Conservation (phyloP, 768 basidiomycete genomes). For the Cyclocybe aegerita region DNA sequence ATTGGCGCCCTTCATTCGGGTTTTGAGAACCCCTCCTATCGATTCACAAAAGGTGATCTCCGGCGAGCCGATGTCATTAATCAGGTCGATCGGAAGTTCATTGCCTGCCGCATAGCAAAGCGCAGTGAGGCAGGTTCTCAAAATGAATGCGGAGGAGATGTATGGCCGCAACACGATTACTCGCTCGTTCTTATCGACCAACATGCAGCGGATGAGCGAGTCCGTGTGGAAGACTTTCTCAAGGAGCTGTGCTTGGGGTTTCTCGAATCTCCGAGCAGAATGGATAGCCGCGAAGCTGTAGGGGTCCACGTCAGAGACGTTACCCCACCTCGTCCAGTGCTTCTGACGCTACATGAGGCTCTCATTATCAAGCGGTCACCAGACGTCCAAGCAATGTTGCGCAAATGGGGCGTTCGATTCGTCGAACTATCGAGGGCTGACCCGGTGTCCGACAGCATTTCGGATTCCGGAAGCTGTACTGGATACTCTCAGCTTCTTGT, state of each 20-base stretch:
- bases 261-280: conserved; percentile 39
- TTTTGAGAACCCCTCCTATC: conserved; percentile 14
- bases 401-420: conserved; percentile 71
- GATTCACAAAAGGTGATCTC: conserved; percentile 47
- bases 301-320: conserved; percentile 35
- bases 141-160: conserved; percentile 3
- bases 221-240: conserved; percentile 86
- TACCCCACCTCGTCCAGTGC: conserved; percentile 54
- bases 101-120: conserved; percentile 61
- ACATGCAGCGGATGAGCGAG: conserved; percentile 96
- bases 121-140: conserved; percentile 6
- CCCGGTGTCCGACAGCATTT: conserved; percentile 21
- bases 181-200: conserved; percentile 86
- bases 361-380: conserved; percentile 41
- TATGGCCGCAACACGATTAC: conserved; percentile 11
- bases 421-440: conserved; percentile 29
- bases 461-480: conserved; percentile 29
- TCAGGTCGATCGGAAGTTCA: conserved; percentile 91
- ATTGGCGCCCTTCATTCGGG: conserved; percentile 8
- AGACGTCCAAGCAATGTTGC: conserved; percentile 47
- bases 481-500: conserved; percentile 70
- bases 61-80: conserved; percentile 58
- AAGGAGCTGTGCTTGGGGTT: conserved; percentile 72
- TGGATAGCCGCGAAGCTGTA: conserved; percentile 30
- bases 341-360: conserved; percentile 69